These are phyloP conservation scores for Oryza glumipatula DNA, from an alignment of 176 grass and related monocot species.

Conservation along the genomic window DNA sequence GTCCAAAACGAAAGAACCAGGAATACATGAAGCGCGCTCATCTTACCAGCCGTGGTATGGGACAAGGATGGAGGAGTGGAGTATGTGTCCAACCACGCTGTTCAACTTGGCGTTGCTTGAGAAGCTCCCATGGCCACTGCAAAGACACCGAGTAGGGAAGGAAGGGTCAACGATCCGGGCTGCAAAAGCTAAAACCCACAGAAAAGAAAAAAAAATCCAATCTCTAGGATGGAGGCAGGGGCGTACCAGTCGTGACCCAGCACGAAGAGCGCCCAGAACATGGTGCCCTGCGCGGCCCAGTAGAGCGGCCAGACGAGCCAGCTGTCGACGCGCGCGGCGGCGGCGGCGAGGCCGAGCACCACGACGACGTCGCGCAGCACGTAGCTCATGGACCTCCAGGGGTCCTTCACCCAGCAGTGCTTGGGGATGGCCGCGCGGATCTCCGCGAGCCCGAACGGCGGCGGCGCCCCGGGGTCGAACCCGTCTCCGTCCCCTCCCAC, in stretches of 20 bases:
- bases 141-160: slow-evolving; percentile 19
- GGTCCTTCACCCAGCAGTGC: slow-evolving; percentile 95
- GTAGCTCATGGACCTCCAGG: slow-evolving; percentile 87
- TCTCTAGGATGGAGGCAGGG: not conserved
- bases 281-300: slow-evolving; percentile 93
- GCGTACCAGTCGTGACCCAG: slow-evolving; percentile 92
- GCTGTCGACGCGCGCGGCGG: slow-evolving; percentile 68
- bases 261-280: slow-evolving; percentile 99
- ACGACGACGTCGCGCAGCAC: slow-evolving; percentile 76
- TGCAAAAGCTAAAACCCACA: not conserved
- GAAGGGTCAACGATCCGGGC: slow-evolving; percentile 26
- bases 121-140: slow-evolving; percentile 95
- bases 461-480: slow-evolving; percentile 71
- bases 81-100: slow-evolving; percentile 90
- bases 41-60: slow-evolving; percentile 91
- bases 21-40: slow-evolving; percentile 15
- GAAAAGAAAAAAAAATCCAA: not conserved
- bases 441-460: slow-evolving; percentile 79
- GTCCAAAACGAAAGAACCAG: not conserved
- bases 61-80: slow-evolving; percentile 96
- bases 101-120: slow-evolving; percentile 81
- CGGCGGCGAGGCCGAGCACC: slow-evolving; percentile 81
- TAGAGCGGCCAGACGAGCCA: slow-evolving; percentile 96
- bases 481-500: not conserved
- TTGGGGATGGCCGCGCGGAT: slow-evolving; percentile 91